Evolutionary conservation across 2,329 filamentous ascomycete species (phyloP), one percentile per base, ranked within the genome.

Genomic region (Phaeosphaeria sp.): DNA sequence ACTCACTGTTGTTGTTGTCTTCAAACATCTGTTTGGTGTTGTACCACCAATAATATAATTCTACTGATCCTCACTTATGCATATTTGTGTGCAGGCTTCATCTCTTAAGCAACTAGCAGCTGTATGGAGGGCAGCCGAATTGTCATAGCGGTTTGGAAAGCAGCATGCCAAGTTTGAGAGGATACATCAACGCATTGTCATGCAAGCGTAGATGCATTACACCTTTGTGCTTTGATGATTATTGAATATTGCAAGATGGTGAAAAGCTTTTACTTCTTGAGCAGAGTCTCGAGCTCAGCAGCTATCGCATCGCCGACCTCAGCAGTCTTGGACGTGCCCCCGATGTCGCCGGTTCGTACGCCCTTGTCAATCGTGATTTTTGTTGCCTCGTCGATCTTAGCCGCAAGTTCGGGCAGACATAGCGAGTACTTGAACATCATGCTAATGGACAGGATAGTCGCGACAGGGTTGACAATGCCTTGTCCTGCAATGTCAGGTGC

Each of bases 341-440:
- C 92, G 66, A 98, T 90, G 76, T 98, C 94, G 75, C 86, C 89
- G 17, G 94, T 97, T 62, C 88, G 84, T 48, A 93, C 79, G 36
- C 92, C 92, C 54, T 82, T 85, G 76, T 97, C 93, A 63, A 97
- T 90, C 51, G 91, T 90, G 54, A 84, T 86, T 74, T 87, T 86
- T 50, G 97, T 93, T 3, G 93, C 93, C 59, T 88, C 84, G 80
- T 97, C 93, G 62, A 97, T 87, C 50, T 89, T 87, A 60, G 86
- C 84, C 33, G 93, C 90, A 78, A 97, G 89, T 50, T 87, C 84
- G 27, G 90, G 88, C 65, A 93, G 86, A 71, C 88, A 87, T 58
- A 98, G 86, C 15, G 93, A 97, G 84, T 97, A 98, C 74, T 92
- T 90, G 72, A 97, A 85, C 89, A 99, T 91, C 93, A 98, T 97